Evolutionary conservation across 345 rosid species (phyloP), one percentile per base, ranked within the genome.

Genomic region (Rhodamnia argentea): DNA sequence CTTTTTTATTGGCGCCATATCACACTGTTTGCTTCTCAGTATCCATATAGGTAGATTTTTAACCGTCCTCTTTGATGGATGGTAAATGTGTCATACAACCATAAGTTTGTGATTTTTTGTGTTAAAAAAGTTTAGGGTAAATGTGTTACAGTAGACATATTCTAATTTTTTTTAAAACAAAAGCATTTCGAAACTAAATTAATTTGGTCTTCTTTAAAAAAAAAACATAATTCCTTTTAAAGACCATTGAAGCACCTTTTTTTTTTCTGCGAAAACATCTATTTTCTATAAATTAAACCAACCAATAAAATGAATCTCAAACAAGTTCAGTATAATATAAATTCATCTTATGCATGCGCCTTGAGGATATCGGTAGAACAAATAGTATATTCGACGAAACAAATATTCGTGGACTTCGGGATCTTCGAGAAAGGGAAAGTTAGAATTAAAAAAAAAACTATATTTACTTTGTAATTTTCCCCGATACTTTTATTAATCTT

Each of bases 331-430:
- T 32, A 9, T 27, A 32, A 64, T 7, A 32, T 22, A 64, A 32
- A 9, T 64, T 64, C 22, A 8, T 64, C 12, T 64, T 64, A 29
- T 64, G 23, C 44, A 16, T 7, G 6, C 24, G 5, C 23, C 76
- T 32, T 6, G 0, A 14, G 20, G 15, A 4, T 16, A 7, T 32
- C 0, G 3, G 23, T 16, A 32, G 44, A 29, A 64, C 0, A 10
- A 16, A 29, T 8, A 2, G 5, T 16, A 32, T 9, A 27, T 10
- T 64, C 0, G 3, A 16, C 44, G 1, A 64, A 64, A 64, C 13
- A 9, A 64, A 32, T 4, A 8, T 64, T 8, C 6, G 10, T 5
- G 22, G 1, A 64, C 20, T 22, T 1, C 0, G 12, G 6, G 2
- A 16, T 32, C 9, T 16, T 64, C 0, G 12, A 32, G 6, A 40